Percentiles rank a stretch among this genome's conserved stretches.
Conservation (phyloP, 768 basidiomycete genomes). For the Tephrocybe sp. region DNA sequence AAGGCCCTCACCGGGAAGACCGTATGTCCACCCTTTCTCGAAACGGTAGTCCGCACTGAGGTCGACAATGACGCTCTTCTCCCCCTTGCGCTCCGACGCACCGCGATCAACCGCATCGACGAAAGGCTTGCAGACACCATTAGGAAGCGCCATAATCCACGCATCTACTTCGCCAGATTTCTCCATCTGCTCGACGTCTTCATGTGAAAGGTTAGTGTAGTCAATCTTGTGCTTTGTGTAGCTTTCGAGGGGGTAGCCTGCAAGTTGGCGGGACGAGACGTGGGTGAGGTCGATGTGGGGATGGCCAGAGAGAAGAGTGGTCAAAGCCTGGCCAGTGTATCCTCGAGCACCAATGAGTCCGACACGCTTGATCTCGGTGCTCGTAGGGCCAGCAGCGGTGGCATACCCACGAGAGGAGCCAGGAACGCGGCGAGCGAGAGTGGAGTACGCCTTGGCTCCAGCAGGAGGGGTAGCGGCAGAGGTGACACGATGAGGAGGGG, state of each 20-base stretch:
- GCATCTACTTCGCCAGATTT: conserved; percentile 89
- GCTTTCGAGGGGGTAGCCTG: conserved; percentile 71
- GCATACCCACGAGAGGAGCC: conserved; percentile 75
- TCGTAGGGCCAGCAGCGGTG: conserved; percentile 47
- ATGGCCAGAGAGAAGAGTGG: conserved; percentile 82
- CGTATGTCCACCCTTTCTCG: conserved; percentile 94
- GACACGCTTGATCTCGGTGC: conserved; percentile 77
- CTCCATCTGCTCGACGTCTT: conserved; percentile 88
- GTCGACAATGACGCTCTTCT: conserved; percentile 83
- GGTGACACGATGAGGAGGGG: conserved; percentile 50
- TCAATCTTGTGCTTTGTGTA: conserved; percentile 74
- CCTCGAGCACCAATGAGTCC: conserved; percentile 95
- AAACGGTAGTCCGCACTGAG: conserved; percentile 94
- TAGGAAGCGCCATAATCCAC: conserved; percentile 99
- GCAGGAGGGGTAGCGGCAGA: conserved; percentile 22
- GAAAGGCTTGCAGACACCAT: conserved; percentile 94
- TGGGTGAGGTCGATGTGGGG: conserved; percentile 89
- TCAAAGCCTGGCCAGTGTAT: conserved; percentile 91
- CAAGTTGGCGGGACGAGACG: conserved; percentile 94
- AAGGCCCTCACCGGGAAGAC: conserved; percentile 90
- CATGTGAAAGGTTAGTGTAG: conserved; percentile 77
- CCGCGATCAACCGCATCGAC: conserved; percentile 91
- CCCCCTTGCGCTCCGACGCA: conserved; percentile 49
- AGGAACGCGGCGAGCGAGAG: conserved; percentile 48
- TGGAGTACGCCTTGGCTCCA: conserved; percentile 58